Conservation (phyloP, 108 stramenopile species). For the Nitzschia putrida region DNA sequence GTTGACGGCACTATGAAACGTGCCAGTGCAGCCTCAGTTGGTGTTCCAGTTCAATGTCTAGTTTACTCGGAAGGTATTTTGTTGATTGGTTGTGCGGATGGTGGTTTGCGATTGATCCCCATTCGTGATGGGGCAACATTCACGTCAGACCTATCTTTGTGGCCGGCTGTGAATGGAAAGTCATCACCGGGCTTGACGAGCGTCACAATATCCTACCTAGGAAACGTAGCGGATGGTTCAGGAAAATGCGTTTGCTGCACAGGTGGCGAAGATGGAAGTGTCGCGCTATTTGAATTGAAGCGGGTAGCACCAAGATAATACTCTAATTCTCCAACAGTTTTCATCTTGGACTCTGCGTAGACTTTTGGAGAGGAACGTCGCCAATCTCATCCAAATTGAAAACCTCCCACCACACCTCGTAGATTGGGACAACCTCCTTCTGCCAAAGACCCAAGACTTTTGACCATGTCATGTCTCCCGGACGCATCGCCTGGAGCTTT, state of each 20-base stretch:
- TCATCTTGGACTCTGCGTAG: background rate
- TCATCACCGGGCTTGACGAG: conserved; percentile 48
- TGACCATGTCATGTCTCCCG: background rate
- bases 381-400: conserved; percentile 19
- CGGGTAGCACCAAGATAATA: conserved; percentile 16
- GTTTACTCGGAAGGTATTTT: conserved; percentile 46
- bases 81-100: conserved; percentile 64
- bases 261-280: conserved; percentile 63
- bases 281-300: conserved; percentile 66
- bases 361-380: background rate
- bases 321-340: background rate
- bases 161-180: conserved; percentile 54
- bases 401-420: conserved; percentile 14
- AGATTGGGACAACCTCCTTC: background rate
- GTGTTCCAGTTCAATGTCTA: conserved; percentile 48
- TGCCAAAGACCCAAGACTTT: conserved; percentile 1
- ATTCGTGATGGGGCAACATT: conserved; percentile 50
- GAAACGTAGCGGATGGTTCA: conserved; percentile 20
- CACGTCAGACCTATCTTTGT: conserved; percentile 52
- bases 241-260: conserved; percentile 59
- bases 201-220: conserved; percentile 40
- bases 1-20: conserved; percentile 33
- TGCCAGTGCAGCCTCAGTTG: conserved; percentile 53
- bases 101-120: conserved; percentile 60
- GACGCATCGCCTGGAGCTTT: background rate